Percentiles rank a stretch among this genome's conserved stretches.
Conservation (phyloP, 768 basidiomycete genomes). For the Collybia nuda region DNA sequence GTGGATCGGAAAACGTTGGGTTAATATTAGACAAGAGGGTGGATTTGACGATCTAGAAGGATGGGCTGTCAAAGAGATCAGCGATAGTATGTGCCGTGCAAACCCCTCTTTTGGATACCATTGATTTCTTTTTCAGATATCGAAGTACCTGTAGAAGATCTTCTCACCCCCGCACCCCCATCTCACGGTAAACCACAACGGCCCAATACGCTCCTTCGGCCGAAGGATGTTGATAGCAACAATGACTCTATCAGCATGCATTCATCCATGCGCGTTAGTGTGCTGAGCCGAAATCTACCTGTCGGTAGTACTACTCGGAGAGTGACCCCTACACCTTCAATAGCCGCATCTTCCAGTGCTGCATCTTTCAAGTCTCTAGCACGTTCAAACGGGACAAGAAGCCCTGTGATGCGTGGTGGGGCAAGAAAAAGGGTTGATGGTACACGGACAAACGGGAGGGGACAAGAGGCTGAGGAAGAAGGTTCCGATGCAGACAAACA, state of each 20-base stretch:
- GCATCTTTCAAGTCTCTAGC: constrained; percentile 48
- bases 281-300: constrained; percentile 34
- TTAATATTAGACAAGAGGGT: constrained; percentile 68
- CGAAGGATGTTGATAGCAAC: constrained; percentile 39
- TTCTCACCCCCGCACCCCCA: constrained; percentile 46
- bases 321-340: constrained; percentile 9
- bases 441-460: constrained; percentile 1
- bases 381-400: constrained; percentile 29
- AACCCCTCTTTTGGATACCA: neutral
- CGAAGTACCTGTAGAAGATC: constrained; percentile 77
- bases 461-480: constrained; percentile 20
- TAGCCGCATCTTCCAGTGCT: constrained; percentile 21
- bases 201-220: constrained; percentile 14
- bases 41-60: constrained; percentile 82
- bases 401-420: constrained; percentile 8
- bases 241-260: constrained; percentile 38
- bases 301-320: constrained; percentile 8
- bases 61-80: constrained; percentile 89
- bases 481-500: constrained; percentile 12
- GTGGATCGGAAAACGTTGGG: constrained; percentile 82
- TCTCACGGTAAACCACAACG: constrained; percentile 14
- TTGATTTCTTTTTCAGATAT: constrained; percentile 52
- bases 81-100: constrained; percentile 55
- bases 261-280: constrained; percentile 38
- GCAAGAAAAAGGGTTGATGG: neutral